phyloP scores from a whole-genome alignment of 371 early-diverging fungal species.

The Catenaria anguillulae region DNA sequence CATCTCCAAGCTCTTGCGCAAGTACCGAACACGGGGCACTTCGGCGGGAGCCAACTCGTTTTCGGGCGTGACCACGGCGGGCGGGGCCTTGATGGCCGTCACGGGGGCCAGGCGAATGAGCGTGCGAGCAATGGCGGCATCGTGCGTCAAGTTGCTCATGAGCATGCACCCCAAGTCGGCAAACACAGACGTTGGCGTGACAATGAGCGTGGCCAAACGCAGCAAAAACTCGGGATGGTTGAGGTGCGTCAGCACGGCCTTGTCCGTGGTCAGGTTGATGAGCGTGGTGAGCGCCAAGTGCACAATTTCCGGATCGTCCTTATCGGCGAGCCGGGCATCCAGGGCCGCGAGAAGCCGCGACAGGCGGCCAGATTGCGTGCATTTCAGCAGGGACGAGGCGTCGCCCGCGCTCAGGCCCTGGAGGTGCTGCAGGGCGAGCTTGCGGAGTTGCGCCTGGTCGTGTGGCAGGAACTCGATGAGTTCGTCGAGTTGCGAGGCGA shows the following conservation, averaged over 20 bases:
- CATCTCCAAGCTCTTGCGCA: not conserved
- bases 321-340: conserved; percentile 7
- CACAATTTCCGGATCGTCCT: conserved; percentile 25
- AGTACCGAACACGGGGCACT: not conserved
- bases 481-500: not conserved
- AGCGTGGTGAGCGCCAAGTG: conserved; percentile 67
- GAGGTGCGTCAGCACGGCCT: conserved; percentile 37
- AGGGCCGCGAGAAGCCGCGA: not conserved
- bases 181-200: conserved; percentile 36
- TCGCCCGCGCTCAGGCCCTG: conserved; percentile 56
- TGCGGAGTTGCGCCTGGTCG: conserved; percentile 40
- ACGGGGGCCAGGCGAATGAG: conserved; percentile 23
- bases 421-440: conserved; percentile 63
- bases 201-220: conserved; percentile 20
- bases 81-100: conserved; percentile 4
- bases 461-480: conserved; percentile 5
- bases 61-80: not conserved
- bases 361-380: not conserved
- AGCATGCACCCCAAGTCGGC: conserved; percentile 79
- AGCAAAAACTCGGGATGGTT: conserved; percentile 49
- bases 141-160: conserved; percentile 77
- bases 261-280: conserved; percentile 65
- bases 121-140: conserved; percentile 35
- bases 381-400: conserved; percentile 29
- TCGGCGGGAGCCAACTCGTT: not conserved